Evolutionary conservation across 1,284 basidiomycete genomes (phyloP), one percentile per base, ranked within the genome.

Genomic region (Athelia psychrophila): DNA sequence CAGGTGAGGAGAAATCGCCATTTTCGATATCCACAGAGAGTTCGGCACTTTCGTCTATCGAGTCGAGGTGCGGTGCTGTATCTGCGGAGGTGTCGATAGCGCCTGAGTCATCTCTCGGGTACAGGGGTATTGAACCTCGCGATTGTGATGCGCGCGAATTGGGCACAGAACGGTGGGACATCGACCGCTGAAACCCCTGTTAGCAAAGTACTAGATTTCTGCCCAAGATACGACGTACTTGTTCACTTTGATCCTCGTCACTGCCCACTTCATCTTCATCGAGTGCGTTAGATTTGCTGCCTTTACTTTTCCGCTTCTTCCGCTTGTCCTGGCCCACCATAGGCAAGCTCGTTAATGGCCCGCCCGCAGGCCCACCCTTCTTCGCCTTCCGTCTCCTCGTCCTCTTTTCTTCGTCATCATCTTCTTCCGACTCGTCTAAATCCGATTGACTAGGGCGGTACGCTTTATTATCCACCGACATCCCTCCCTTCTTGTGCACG

Each of bases 391-490:
- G 75, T 56, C 70, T 77, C 52, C 73, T 75, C 60, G 75, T 82
- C 48, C 75, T 71, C 18, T 71, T 83, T 48, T 80, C 82, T 30
- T 80, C 81, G 12, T 76, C 75, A 25, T 71, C 64, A 44, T 87
- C 81, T 24, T 83, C 84, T 38, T 86, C 83, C 0, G 76, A 78
- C 48, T 78, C 77, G 38, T 88, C 84, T 32, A 78, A 56, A 55
- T 86, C 84, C 3, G 84, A 85, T 52, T 63, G 63, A 0, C 80
- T 68, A 18, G 89, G 90, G 50, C 79, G 79, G 61, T 91, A 92
- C 1, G 88, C 88, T 62, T 86, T 88, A 67, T 91, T 89, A 64
- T 91, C 89, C 33, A 70, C 61, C 0, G 87, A 86, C 54, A 91
- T 88, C 25, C 82, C 78, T 56, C 76, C 77, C 27, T 82, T 79